These are phyloP conservation scores for Pseudocercospora crystallina DNA, from an alignment of 2,329 filamentous ascomycete species.

Conservation along the genomic window DNA sequence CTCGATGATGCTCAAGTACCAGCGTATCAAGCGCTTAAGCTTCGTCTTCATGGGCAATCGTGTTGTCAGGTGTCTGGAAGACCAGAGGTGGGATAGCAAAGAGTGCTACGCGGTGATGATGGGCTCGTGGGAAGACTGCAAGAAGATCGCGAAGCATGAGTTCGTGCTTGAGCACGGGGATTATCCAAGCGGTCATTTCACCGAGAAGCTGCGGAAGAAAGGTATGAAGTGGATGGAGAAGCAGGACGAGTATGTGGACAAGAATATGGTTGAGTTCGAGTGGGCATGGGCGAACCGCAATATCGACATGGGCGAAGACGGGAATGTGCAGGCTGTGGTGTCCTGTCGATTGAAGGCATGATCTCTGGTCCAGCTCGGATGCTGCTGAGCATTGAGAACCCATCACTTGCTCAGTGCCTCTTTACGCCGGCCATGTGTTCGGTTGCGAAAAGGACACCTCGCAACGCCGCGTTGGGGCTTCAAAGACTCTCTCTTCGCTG, in stretches of 20 bases:
- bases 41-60: slow-evolving; percentile 4
- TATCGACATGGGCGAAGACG: slow-evolving; percentile 6
- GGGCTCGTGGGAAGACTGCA: slow-evolving; percentile 3
- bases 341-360: neutral
- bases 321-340: slow-evolving; percentile 16
- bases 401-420: too few relatives aligned
- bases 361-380: too few relatives aligned
- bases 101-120: slow-evolving; percentile 10
- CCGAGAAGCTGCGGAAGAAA: neutral
- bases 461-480: too few relatives aligned
- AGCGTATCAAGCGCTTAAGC: slow-evolving; percentile 2
- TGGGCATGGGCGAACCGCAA: slow-evolving; percentile 2
- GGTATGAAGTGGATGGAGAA: neutral
- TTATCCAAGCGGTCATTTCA: neutral
- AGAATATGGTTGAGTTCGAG: slow-evolving; percentile 1
- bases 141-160: slow-evolving; percentile 6
- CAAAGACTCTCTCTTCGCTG: too few relatives aligned
- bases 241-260: slow-evolving; percentile 3
- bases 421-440: too few relatives aligned
- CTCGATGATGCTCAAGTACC: slow-evolving; percentile 6
- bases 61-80: neutral
- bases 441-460: too few relatives aligned
- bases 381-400: too few relatives aligned
- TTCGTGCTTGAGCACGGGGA: neutral
- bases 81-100: neutral